phyloP scores from a whole-genome alignment of 2,329 filamentous ascomycete species.

The Alternaria solani region DNA sequence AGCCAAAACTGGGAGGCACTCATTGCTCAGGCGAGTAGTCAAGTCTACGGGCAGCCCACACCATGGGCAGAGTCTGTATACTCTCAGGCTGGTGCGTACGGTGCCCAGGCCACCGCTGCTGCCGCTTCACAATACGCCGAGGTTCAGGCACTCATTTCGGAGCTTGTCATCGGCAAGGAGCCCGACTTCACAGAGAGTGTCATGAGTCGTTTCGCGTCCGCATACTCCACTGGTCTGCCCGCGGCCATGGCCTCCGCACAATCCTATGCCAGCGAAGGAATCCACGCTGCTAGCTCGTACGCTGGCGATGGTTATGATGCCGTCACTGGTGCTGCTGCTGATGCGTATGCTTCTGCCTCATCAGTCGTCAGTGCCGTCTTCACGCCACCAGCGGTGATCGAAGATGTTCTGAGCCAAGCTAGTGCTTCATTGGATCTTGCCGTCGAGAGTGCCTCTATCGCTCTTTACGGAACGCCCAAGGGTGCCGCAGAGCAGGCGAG shows the following conservation, averaged over 20 bases:
- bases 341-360: slow-evolving; percentile 58
- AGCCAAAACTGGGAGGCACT: slow-evolving; percentile 71
- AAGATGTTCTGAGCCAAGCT: slow-evolving; percentile 65
- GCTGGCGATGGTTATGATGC: slow-evolving; percentile 56
- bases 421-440: slow-evolving; percentile 65
- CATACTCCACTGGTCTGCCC: slow-evolving; percentile 72
- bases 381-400: slow-evolving; percentile 65
- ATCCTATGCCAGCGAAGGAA: slow-evolving; percentile 59
- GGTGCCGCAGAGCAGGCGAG: slow-evolving; percentile 63
- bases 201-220: slow-evolving; percentile 73
- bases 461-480: slow-evolving; percentile 66
- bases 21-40: slow-evolving; percentile 70
- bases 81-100: slow-evolving; percentile 65
- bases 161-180: slow-evolving; percentile 79
- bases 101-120: slow-evolving; percentile 68
- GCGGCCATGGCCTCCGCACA: slow-evolving; percentile 63
- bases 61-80: slow-evolving; percentile 58
- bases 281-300: slow-evolving; percentile 58
- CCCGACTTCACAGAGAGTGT: slow-evolving; percentile 84
- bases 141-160: slow-evolving; percentile 76
- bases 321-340: slow-evolving; percentile 62
- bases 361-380: slow-evolving; percentile 60
- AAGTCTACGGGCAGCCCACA: slow-evolving; percentile 73
- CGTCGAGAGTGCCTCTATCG: slow-evolving; percentile 66
- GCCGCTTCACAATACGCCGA: slow-evolving; percentile 72